Conservation (phyloP, 371 early-diverging fungal genomes). For the Smittium culicis region DNA sequence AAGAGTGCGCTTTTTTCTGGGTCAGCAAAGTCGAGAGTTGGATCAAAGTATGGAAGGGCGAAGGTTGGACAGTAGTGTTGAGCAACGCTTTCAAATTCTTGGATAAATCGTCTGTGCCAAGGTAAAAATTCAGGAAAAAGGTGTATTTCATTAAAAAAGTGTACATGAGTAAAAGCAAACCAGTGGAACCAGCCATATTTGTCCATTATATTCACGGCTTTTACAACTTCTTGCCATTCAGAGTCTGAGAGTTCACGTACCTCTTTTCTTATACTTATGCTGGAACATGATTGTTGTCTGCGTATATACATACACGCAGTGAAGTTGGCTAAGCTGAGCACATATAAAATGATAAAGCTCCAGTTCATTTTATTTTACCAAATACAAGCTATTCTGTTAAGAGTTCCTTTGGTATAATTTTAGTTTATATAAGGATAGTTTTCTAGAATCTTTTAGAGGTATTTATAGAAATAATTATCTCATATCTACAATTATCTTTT, state of each 20-base stretch:
- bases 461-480: too few species aligned
- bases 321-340: neutral
- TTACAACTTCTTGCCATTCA: constrained; percentile 23
- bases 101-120: constrained; percentile 28
- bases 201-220: constrained; percentile 21
- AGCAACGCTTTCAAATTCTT: constrained; percentile 26
- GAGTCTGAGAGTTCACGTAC: constrained; percentile 25
- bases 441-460: too few species aligned
- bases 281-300: neutral
- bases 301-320: too few species aligned
- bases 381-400: too few species aligned
- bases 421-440: too few species aligned
- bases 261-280: constrained; percentile 25
- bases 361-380: too few species aligned
- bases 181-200: constrained; percentile 25
- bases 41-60: constrained; percentile 38
- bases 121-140: constrained; percentile 26
- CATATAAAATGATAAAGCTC: neutral
- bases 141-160: constrained; percentile 17
- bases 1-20: constrained; percentile 23
- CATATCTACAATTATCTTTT: too few species aligned
- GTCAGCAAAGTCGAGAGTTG: constrained; percentile 19
- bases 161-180: constrained; percentile 20
- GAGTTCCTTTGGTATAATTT: too few species aligned
- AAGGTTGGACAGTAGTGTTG: constrained; percentile 17